phyloP scores from a whole-genome alignment of 2,329 filamentous ascomycete species.

The Metarhizium brunneum region DNA sequence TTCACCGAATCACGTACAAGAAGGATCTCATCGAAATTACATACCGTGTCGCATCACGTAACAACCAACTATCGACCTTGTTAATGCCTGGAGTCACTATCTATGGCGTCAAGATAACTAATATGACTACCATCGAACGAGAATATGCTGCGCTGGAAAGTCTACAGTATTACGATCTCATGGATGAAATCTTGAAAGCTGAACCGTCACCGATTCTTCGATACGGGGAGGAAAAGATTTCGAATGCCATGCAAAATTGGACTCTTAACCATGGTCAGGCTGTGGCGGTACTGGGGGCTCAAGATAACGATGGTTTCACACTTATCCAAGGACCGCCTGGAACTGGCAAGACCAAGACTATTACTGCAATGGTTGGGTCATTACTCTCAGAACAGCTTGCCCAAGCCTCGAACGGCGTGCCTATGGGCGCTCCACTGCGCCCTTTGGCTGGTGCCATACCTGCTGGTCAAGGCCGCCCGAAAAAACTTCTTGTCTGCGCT shows the following conservation, averaged over 20 bases:
- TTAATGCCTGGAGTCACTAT: constrained; percentile 63
- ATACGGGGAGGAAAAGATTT: constrained; percentile 66
- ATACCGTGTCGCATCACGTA: constrained; percentile 67
- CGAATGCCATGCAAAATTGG: constrained; percentile 65
- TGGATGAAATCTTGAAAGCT: constrained; percentile 81
- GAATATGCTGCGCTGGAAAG: constrained; percentile 90
- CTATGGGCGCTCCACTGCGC: constrained; percentile 20
- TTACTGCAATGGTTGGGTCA: constrained; percentile 89
- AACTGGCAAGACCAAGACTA: constrained; percentile 97
- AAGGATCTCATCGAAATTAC: constrained; percentile 75
- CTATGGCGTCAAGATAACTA: constrained; percentile 74
- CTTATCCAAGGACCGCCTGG: constrained; percentile 92
- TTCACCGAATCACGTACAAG: constrained; percentile 73
- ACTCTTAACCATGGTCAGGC: constrained; percentile 82
- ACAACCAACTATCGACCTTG: constrained; percentile 49
- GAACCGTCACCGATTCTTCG: constrained; percentile 82
- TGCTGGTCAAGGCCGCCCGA: constrained; percentile 32
- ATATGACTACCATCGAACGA: constrained; percentile 88
- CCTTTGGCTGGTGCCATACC: constrained; percentile 13
- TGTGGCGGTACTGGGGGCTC: constrained; percentile 80
- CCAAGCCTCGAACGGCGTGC: constrained; percentile 22
- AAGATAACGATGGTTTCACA: constrained; percentile 95
- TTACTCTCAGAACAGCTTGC: constrained; percentile 37
- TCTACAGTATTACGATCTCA: constrained; percentile 90
- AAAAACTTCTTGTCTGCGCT: constrained; percentile 94